Evolutionary conservation across 1,284 basidiomycete species (phyloP), one percentile per base, ranked within the genome.

Genomic region (Retiboletus flavoniger): DNA sequence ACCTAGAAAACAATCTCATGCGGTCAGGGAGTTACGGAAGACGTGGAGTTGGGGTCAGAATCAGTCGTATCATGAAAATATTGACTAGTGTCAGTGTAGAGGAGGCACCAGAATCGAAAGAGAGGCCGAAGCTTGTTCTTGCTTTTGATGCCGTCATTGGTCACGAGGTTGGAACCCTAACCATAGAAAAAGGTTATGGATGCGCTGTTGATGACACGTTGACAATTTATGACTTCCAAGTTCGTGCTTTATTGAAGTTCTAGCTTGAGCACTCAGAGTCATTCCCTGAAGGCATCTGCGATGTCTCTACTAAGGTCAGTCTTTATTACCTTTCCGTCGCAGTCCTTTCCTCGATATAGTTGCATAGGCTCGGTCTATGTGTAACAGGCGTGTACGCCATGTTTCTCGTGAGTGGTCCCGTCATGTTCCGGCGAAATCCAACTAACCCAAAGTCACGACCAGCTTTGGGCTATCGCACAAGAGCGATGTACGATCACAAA

Each of bases 401-500:
- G 86, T 90, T 91, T 64, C 73, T 91, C 63, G 87, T 87, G 64
- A 66, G 83, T 73, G 1, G 42, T 40, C 34, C 26, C 41, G 51
- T 38, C 32, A 46, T 51, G 21, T 57, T 26, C 55, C 13, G 35
- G 24, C 6, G 36, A 10, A 38, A 34, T 41, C 45, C 14, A 53
- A 34, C 31, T 50, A 39, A 53, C 44, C 35, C 38, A 35, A 58
- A 11, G 36, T 47, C 24, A 59, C 60, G 51, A 59, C 59, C 47
- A 58, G 59, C 72, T 94, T 51, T 96, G 93, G 93, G 93, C 92
- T 14, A 85, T 96, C 52, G 91, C 93, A 16, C 93, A 96, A 76
- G 93, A 96, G 76, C 80, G 93, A 74, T 69, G 93, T 94, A 73
- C 68, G 87, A 10, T 75, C n/a, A 24, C 17, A 19, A 16, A 14